Evolutionary conservation across 768 basidiomycete genomes (phyloP).

Genomic region (Leucocoprinus leucothites): DNA sequence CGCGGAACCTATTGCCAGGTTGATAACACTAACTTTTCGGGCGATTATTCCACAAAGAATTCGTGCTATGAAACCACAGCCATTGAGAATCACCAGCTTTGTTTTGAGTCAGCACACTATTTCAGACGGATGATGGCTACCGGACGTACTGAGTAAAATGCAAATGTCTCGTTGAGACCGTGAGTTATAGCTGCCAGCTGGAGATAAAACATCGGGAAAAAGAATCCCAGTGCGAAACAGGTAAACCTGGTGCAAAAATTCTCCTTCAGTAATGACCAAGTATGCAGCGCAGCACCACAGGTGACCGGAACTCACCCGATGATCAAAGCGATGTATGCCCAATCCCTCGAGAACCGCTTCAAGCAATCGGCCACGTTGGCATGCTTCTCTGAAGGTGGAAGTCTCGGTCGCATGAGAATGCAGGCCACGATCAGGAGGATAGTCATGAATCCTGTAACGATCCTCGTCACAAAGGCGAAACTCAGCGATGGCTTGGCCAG

Average conservation of each 20-base stretch:
- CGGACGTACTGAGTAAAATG: constrained; percentile 22
- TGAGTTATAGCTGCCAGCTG: constrained; percentile 34
- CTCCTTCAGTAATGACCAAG: no score
- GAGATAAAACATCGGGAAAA: constrained; percentile 35
- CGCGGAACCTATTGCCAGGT: constrained; percentile 25
- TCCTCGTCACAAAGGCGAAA: constrained; percentile 7
- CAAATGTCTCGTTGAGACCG: constrained; percentile 26
- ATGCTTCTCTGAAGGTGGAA: constrained; percentile 26
- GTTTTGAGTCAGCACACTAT: background rate
- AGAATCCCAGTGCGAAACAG: constrained; percentile 24
- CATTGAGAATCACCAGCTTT: constrained; percentile 3
- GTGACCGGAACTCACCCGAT: constrained; percentile 13
- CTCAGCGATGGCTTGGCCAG: constrained; percentile 32
- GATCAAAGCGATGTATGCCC: constrained; percentile 13
- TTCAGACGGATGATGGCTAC: background rate
- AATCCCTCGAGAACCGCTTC: constrained; percentile 15
- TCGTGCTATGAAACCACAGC: background rate
- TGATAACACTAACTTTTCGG: background rate
- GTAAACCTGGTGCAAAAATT: background rate
- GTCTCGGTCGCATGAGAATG: constrained; percentile 24
- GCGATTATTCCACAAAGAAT: background rate
- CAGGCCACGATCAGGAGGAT: constrained; percentile 12
- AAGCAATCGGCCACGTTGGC: constrained; percentile 7
- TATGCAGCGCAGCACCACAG: no score
- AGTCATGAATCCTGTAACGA: constrained; percentile 10